A percentile compares a stretch with the other conserved stretches of the same genome.
Evolutionary conservation across 2,329 filamentous ascomycete genomes (phyloP).

Genomic region (Fusarium sambucinum): DNA sequence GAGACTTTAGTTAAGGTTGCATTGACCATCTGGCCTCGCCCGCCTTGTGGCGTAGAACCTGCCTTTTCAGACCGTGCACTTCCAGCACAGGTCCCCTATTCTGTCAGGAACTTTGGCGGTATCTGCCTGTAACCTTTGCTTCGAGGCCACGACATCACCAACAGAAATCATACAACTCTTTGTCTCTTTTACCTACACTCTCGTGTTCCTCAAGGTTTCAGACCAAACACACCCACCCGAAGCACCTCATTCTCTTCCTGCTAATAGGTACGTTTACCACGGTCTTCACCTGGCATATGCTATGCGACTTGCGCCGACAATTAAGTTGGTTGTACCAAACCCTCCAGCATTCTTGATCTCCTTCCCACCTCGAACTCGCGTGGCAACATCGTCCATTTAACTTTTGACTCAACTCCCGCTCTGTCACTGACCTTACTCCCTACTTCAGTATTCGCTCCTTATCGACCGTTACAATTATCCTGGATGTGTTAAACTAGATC

Average conservation of each 20-base stretch:
- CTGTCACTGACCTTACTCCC: constrained; percentile 9
- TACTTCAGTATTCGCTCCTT: constrained; percentile 21
- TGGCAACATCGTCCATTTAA: constrained; percentile 28
- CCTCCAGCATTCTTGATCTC: constrained; percentile 19
- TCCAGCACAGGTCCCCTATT: constrained; percentile 40
- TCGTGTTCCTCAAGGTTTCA: constrained; percentile 1
- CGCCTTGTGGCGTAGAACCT: constrained; percentile 22
- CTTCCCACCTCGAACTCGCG: constrained; percentile 15
- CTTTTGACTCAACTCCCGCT: constrained; percentile 7
- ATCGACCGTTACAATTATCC: constrained; percentile 18
- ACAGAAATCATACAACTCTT: constrained; percentile 20
- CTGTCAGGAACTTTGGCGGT: constrained; percentile 28
- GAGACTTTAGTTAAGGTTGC: constrained; percentile 15
- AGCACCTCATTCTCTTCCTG: neutral
- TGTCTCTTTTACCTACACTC: no score
- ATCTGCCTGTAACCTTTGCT: constrained; percentile 19
- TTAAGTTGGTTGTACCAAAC: constrained; percentile 16
- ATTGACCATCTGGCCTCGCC: constrained; percentile 20
- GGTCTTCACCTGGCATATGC: constrained; percentile 14
- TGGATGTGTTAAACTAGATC: constrained; percentile 45
- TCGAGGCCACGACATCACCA: constrained; percentile 46
- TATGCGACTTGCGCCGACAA: constrained; percentile 30
- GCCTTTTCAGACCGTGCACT: neutral
- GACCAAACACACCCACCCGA: neutral
- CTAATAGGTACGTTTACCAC: constrained; percentile 34